Evolutionary conservation across 495 filamentous ascomycete species (phyloP).

Genomic region (Choiromyces venosus): DNA sequence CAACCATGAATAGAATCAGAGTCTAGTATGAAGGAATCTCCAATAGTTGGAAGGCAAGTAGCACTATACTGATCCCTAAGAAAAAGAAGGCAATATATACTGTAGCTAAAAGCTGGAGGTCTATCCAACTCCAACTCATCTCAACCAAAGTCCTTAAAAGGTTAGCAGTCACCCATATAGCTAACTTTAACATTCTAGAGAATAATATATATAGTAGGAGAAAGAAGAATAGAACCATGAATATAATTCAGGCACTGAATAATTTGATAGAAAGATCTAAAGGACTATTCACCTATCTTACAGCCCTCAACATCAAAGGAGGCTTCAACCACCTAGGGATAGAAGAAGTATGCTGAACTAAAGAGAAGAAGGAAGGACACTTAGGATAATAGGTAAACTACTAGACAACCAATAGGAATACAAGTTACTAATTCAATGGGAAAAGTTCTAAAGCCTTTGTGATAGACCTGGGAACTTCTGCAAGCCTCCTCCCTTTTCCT

Average conservation of each 20-base stretch:
- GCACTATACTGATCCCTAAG: too few relatives aligned
- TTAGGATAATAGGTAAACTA: background rate
- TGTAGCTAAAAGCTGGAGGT: background rate
- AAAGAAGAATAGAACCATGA: background rate
- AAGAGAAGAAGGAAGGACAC: too few relatives aligned
- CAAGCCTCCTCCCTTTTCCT: background rate
- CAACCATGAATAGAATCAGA: too few relatives aligned
- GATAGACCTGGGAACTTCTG: background rate
- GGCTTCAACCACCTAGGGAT: background rate
- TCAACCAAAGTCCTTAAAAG: background rate
- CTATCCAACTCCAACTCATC: background rate
- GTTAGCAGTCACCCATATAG: too few relatives aligned
- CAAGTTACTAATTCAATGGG: background rate
- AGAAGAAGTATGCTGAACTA: background rate
- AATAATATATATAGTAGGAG: background rate
- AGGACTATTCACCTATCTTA: too few relatives aligned
- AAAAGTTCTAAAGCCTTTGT: background rate
- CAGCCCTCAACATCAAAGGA: background rate
- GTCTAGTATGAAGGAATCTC: too few relatives aligned
- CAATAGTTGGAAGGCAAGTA: too few relatives aligned
- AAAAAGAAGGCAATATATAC: too few relatives aligned
- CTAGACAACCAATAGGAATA: background rate
- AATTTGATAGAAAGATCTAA: accelerated
- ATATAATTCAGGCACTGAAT: background rate
- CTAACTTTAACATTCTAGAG: background rate